Percentiles rank a stretch among this genome's conserved stretches.
Evolutionary conservation across 441 rosid genomes (phyloP).

Genomic region (Biscutella laevigata): DNA sequence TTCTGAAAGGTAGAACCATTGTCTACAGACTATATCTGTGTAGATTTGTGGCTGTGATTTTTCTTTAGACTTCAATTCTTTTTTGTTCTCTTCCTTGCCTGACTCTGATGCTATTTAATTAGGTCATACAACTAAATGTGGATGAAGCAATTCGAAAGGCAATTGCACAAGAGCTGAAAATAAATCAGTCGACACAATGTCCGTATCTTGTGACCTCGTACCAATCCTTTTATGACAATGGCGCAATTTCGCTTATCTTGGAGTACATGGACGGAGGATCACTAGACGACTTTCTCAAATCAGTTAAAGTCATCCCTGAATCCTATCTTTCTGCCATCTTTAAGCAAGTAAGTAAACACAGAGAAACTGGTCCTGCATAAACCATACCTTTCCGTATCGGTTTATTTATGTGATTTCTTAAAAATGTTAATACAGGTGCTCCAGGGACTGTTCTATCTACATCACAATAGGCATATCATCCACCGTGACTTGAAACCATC

Average conservation of each 20-base stretch:
- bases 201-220: constrained; percentile 84
- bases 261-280: constrained; percentile 99
- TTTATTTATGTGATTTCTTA: background rate
- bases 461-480: constrained; percentile 77
- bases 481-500: constrained; percentile 96
- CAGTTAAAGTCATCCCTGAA: constrained; percentile 68
- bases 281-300: constrained; percentile 70
- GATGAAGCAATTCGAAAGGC: constrained; percentile 65
- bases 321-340: constrained; percentile 69
- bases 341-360: constrained; percentile 53
- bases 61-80: background rate
- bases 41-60: background rate
- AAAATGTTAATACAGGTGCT: constrained; percentile 50
- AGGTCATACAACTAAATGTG: constrained; percentile 83
- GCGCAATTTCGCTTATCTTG: constrained; percentile 74
- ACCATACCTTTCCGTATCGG: background rate
- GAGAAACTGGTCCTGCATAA: background rate
- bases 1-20: background rate
- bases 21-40: background rate
- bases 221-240: constrained; percentile 78
- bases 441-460: constrained; percentile 77
- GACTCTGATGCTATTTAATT: constrained; percentile 6
- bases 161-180: constrained; percentile 78
- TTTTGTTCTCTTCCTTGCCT: constrained; percentile 3
- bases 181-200: constrained; percentile 77